phyloP scores from a whole-genome alignment of 805 yeast genomes.

The Yamadazyma ubonensis region DNA sequence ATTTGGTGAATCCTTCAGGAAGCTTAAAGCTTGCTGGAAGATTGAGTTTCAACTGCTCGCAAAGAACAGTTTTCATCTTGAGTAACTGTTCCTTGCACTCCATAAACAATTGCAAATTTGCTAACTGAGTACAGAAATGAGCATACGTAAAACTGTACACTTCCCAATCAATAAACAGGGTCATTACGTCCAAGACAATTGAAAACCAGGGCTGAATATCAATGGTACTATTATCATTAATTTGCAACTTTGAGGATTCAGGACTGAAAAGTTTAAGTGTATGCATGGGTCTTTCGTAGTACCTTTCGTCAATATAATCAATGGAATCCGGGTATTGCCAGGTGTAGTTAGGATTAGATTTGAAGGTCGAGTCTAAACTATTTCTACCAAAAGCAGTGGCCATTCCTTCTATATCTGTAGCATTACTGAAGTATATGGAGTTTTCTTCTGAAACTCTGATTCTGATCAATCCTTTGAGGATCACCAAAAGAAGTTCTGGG shows the following conservation, averaged over 20 bases:
- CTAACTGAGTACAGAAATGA: constrained; percentile 68
- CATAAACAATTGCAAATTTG: constrained; percentile 54
- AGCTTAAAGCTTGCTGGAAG: constrained; percentile 43
- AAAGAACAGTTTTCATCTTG: constrained; percentile 45
- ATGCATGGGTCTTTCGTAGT: constrained; percentile 41
- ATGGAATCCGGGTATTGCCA: constrained; percentile 67
- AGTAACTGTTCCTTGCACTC: constrained; percentile 36
- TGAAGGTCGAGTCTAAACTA: constrained; percentile 24
- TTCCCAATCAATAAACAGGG: constrained; percentile 65
- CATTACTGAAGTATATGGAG: constrained; percentile 48
- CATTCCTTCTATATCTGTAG: constrained; percentile 64
- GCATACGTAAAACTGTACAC: constrained; percentile 63
- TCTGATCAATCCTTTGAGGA: constrained; percentile 53
- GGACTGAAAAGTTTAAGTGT: constrained; percentile 20
- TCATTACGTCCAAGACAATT: constrained; percentile 48
- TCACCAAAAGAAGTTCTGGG: constrained; percentile 41
- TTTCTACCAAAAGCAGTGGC: constrained; percentile 60
- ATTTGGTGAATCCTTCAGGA: constrained; percentile 47
- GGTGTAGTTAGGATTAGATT: constrained; percentile 21
- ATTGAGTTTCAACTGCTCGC: constrained; percentile 57
- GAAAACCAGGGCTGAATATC: constrained; percentile 54
- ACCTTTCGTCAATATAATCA: constrained; percentile 45
- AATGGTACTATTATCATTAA: constrained; percentile 21
- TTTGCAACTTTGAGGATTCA: constrained; percentile 20
- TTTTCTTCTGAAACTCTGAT: constrained; percentile 49